Evolutionary conservation across 2,329 filamentous ascomycete genomes (phyloP).

Genomic region (Colletotrichum lini): DNA sequence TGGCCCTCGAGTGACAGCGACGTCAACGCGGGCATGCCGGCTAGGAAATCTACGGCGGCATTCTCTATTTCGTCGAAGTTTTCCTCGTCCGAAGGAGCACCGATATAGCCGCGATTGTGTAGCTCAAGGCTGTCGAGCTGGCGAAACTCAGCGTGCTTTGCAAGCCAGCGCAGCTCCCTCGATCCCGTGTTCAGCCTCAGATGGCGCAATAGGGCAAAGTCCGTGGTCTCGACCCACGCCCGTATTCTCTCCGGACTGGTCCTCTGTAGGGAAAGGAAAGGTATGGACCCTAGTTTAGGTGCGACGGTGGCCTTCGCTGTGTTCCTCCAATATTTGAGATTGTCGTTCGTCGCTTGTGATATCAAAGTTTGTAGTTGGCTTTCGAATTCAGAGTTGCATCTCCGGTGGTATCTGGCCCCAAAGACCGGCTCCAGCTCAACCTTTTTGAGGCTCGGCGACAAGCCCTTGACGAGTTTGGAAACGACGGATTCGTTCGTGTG

Average conservation of each 20-base stretch:
- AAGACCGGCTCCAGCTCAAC: slow-evolving; percentile 17
- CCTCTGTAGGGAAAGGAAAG: slow-evolving; percentile 9
- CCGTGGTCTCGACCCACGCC: slow-evolving; percentile 4
- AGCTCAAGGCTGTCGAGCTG: slow-evolving; percentile 9
- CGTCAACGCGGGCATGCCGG: slow-evolving; percentile 5
- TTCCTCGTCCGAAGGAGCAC: background rate
- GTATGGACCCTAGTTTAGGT: background rate
- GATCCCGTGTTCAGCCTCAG: slow-evolving; percentile 5
- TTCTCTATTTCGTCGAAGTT: background rate
- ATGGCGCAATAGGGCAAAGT: slow-evolving; percentile 19
- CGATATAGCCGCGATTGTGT: background rate
- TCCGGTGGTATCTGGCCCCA: slow-evolving; percentile 6
- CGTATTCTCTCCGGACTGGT: background rate
- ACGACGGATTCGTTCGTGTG: slow-evolving; percentile 13
- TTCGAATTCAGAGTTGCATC: slow-evolving; percentile 11
- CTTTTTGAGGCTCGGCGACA: slow-evolving; percentile 2
- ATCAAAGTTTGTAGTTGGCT: slow-evolving; percentile 9
- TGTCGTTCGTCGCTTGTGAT: background rate
- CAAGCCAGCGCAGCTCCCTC: slow-evolving; percentile 12
- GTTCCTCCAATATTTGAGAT: background rate
- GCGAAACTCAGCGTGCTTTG: slow-evolving; percentile 1
- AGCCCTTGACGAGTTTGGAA: slow-evolving; percentile 6
- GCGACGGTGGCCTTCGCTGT: background rate
- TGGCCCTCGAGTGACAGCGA: slow-evolving; percentile 4
- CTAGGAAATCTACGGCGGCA: slow-evolving; percentile 1